Percentiles rank a stretch among this genome's conserved stretches.
Conservation (phyloP, 2,329 filamentous ascomycete genomes). For the Penicillium sp. region DNA sequence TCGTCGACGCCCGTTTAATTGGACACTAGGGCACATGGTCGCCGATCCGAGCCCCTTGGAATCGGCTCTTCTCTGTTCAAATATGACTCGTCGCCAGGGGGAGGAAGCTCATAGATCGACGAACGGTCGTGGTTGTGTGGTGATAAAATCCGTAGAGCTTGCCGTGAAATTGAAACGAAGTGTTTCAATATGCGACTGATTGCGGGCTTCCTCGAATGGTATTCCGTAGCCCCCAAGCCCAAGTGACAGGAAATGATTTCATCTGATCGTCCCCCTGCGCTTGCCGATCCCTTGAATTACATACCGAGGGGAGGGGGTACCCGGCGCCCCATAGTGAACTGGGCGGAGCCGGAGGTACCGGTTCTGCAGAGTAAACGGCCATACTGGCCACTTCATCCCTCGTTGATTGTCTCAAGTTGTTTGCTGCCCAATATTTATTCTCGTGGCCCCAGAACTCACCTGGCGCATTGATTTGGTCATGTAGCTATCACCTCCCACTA, state of each 20-base stretch:
- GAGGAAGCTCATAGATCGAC: background rate
- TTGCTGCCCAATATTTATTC: no score
- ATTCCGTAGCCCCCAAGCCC: no score
- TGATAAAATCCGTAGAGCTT: background rate
- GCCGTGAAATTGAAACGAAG: background rate
- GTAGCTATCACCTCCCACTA: slow-evolving; percentile 14
- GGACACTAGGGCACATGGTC: slow-evolving; percentile 12
- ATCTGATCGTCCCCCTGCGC: slow-evolving; percentile 12
- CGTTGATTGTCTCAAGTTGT: no score
- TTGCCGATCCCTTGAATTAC: slow-evolving; percentile 23
- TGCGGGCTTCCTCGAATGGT: no score
- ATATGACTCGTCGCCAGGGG: slow-evolving; percentile 1
- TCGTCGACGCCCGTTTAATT: background rate
- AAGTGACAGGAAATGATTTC: slow-evolving; percentile 14
- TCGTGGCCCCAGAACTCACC: background rate
- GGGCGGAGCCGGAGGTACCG: slow-evolving; percentile 19
- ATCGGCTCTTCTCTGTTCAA: no score
- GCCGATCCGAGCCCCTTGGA: slow-evolving; percentile 16
- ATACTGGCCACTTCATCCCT: slow-evolving; percentile 8
- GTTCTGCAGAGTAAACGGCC: slow-evolving; percentile 17
- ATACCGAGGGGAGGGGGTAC: slow-evolving; percentile 20
- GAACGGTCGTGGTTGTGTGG: no score
- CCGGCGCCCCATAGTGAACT: slow-evolving; percentile 16
- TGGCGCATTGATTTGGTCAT: slow-evolving; percentile 11
- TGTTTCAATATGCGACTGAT: background rate